Conservation (phyloP, 306 rosid genomes). For the Trifolium dubium region DNA sequence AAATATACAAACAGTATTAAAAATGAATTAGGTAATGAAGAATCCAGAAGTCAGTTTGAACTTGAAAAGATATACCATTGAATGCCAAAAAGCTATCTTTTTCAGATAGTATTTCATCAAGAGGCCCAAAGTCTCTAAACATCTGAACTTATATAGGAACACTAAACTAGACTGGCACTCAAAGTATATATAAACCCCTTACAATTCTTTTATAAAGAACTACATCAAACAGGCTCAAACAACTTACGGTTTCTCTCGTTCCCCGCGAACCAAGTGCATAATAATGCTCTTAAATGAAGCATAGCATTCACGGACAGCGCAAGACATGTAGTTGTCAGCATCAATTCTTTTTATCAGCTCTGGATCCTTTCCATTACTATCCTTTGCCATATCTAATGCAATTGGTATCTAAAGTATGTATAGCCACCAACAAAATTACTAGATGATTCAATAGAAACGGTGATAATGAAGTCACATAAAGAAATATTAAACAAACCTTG, state of each 20-base stretch:
- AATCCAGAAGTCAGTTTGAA: slow-evolving; percentile 31
- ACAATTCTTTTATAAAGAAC: slow-evolving; percentile 16
- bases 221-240: slow-evolving; percentile 28
- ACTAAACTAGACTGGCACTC: slow-evolving; percentile 14
- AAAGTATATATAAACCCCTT: slow-evolving; percentile 29
- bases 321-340: slow-evolving; percentile 79
- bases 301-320: slow-evolving; percentile 96
- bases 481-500: slow-evolving; percentile 68
- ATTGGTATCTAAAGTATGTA: slow-evolving; percentile 77
- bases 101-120: slow-evolving; percentile 14
- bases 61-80: slow-evolving; percentile 7
- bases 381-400: slow-evolving; percentile 99
- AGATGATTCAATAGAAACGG: slow-evolving; percentile 11
- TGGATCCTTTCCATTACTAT: slow-evolving; percentile 95
- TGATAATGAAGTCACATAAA: slow-evolving; percentile 22
- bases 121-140: background rate
- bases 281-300: slow-evolving; percentile 92
- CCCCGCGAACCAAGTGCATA: slow-evolving; percentile 75
- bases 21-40: background rate
- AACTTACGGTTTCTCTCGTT: slow-evolving; percentile 73
- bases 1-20: slow-evolving; percentile 14
- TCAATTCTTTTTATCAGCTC: slow-evolving; percentile 86
- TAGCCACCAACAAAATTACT: slow-evolving; percentile 38
- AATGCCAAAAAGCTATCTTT: slow-evolving; percentile 27
- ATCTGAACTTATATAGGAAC: slow-evolving; percentile 24